phyloP scores from a whole-genome alignment of 768 basidiomycete species.

The Boletus fagicola region DNA sequence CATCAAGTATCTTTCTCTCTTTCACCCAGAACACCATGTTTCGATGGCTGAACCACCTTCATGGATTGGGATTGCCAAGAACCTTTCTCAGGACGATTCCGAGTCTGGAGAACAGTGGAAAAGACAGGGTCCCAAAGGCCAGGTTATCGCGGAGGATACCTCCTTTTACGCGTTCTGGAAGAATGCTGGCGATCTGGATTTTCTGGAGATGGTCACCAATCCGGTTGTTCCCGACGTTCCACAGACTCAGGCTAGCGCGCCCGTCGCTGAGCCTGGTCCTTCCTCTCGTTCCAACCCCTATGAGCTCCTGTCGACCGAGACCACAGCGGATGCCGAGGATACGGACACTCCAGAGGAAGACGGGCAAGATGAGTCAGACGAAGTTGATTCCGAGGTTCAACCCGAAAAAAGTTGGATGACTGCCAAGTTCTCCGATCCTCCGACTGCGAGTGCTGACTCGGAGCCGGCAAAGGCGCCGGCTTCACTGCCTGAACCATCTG shows the following conservation, averaged over 20 bases:
- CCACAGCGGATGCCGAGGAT: neutral
- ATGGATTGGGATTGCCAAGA: slow-evolving; percentile 42
- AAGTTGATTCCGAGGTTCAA: slow-evolving; percentile 1
- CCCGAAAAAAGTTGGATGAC: slow-evolving; percentile 36
- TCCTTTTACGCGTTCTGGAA: slow-evolving; percentile 54
- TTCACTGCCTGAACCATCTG: neutral
- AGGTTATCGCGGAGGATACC: slow-evolving; percentile 19
- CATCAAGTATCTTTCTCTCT: slow-evolving; percentile 39
- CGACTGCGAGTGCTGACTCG: neutral
- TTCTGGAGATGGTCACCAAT: slow-evolving; percentile 32
- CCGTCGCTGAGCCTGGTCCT: neutral
- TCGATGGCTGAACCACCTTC: slow-evolving; percentile 42
- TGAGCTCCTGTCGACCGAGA: slow-evolving; percentile 7
- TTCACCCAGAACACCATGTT: slow-evolving; percentile 49
- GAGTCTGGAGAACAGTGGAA: slow-evolving; percentile 35
- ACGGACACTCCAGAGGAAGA: neutral
- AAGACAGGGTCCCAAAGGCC: slow-evolving; percentile 29
- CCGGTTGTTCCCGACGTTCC: neutral
- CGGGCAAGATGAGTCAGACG: slow-evolving; percentile 10
- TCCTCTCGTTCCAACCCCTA: slow-evolving; percentile 19
- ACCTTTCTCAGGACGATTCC: slow-evolving; percentile 14
- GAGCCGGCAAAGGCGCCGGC: neutral
- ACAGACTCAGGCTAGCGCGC: neutral
- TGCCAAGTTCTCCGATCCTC: neutral
- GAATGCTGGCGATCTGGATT: slow-evolving; percentile 45